These are phyloP conservation scores for Spatholobus suberectus DNA, from an alignment of 306 rosid genomes.

Conservation along the genomic window DNA sequence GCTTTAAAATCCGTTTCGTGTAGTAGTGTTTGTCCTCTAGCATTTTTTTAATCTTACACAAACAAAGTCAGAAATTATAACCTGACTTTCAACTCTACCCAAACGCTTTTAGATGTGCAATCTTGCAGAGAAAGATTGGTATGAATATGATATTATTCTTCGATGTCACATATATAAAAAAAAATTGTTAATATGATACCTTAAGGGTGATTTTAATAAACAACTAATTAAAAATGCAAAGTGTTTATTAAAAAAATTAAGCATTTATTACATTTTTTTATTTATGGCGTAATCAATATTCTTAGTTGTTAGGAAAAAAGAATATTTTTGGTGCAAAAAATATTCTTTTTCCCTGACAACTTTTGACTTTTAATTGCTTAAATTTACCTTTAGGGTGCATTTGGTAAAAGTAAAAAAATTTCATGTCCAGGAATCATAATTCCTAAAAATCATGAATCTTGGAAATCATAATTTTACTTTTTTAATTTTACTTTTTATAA, in stretches of 20 bases:
- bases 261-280: not conserved
- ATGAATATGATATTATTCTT: not conserved
- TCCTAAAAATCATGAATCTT: not conserved
- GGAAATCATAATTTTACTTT: not conserved
- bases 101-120: not conserved
- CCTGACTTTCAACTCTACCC: not conserved
- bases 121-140: not conserved
- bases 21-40: not conserved
- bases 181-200: no score
- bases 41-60: not conserved
- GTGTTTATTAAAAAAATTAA: not conserved
- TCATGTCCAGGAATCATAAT: not conserved
- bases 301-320: no score
- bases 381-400: not conserved
- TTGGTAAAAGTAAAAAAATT: not conserved
- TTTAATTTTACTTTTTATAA: no score
- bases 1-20: no score
- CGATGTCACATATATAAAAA: no score
- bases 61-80: not conserved
- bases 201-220: no score
- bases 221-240: no score
- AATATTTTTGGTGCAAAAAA: no score
- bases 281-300: not conserved
- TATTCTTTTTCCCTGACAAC: not conserved
- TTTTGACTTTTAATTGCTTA: not conserved